Evolutionary conservation across 1,139 yeast species (phyloP), one percentile per base, ranked within the genome.

Genomic region (Magnusiomyces suaveolens): DNA sequence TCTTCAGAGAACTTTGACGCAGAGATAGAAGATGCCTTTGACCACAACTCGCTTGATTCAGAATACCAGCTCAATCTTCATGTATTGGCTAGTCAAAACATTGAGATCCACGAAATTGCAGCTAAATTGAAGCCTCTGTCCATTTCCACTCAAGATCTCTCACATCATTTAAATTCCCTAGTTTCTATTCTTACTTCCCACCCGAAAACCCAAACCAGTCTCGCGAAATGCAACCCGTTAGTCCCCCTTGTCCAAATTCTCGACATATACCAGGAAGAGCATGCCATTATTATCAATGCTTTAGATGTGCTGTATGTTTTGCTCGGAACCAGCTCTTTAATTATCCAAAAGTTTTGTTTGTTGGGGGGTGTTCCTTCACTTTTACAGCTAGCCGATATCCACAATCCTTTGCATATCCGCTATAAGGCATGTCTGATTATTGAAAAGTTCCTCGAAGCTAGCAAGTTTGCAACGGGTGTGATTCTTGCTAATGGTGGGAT

Each of bases 401-500:
- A 25, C 69, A 73, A 1, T 73, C 69, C 59, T 72, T 72, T 23
- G 54, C 64, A 4, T 67, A 64, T 10, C 71, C 77, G 2, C 70
- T 83, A 52, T 18, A 76, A 75, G 60, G 79, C 80, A 6, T 78
- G 75, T 0, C 64, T 66, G 43, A 73, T 81, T 51, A 71, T 81
- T 16, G 66, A 69, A 20, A 49, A 50, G 10, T 63, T 73, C 6
- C 72, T 77, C 51, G 65, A 71, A 25, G 62, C 65, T 3, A 72
- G 79, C 6, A 72, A 72, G 20, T 64, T 67, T 44, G 75, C 78
- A 0, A 63, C 80, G 29, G 74, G 77, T 3, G 73, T 76, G 75
- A 78, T 81, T 60, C 73, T 81, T 2, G 75, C 82, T 2, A 73
- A 81, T 61, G 85, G 85, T 12, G 84, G 85, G 0, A 66, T 82